Evolutionary conservation across 2,329 filamentous ascomycete species (phyloP).

Genomic region (Coniosporium tulheliwenetii): DNA sequence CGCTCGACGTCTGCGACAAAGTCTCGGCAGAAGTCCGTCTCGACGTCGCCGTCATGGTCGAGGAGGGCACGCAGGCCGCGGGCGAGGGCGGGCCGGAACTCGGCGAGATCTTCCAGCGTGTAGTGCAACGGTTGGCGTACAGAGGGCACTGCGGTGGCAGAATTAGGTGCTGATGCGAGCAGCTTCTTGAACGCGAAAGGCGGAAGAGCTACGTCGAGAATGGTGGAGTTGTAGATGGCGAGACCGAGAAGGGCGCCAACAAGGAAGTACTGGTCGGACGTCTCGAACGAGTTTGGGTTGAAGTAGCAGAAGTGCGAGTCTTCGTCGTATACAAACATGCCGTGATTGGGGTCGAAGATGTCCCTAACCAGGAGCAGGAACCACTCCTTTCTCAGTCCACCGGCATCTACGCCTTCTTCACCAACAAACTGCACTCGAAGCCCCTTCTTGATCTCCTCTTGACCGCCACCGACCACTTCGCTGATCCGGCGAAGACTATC

Average conservation of each 20-base stretch:
- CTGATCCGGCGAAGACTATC: constrained; percentile 76
- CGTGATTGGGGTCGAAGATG: constrained; percentile 80
- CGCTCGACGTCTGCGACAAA: constrained; percentile 65
- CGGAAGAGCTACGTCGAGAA: constrained; percentile 74
- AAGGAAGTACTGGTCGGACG: constrained; percentile 80
- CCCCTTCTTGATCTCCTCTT: constrained; percentile 81
- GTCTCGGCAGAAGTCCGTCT: constrained; percentile 63
- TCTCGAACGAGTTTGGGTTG: constrained; percentile 79
- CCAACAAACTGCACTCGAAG: constrained; percentile 72
- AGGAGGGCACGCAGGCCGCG: constrained; percentile 60
- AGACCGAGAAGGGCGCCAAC: constrained; percentile 77
- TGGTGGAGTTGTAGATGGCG: constrained; percentile 90
- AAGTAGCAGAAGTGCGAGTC: constrained; percentile 88
- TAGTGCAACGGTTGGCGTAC: constrained; percentile 41
- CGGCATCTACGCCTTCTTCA: constrained; percentile 83
- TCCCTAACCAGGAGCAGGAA: constrained; percentile 78
- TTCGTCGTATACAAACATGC: constrained; percentile 85
- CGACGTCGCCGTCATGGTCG: constrained; percentile 72
- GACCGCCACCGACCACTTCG: constrained; percentile 64
- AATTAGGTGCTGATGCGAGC: constrained; percentile 56
- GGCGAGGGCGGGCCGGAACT: constrained; percentile 64
- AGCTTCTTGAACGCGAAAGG: constrained; percentile 84
- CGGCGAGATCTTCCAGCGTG: constrained; percentile 66
- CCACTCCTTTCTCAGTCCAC: constrained; percentile 86
- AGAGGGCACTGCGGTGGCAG: constrained; percentile 32